These are phyloP conservation scores for Termitomyces sp. DNA, from an alignment of 768 basidiomycete genomes.

Conservation along the genomic window DNA sequence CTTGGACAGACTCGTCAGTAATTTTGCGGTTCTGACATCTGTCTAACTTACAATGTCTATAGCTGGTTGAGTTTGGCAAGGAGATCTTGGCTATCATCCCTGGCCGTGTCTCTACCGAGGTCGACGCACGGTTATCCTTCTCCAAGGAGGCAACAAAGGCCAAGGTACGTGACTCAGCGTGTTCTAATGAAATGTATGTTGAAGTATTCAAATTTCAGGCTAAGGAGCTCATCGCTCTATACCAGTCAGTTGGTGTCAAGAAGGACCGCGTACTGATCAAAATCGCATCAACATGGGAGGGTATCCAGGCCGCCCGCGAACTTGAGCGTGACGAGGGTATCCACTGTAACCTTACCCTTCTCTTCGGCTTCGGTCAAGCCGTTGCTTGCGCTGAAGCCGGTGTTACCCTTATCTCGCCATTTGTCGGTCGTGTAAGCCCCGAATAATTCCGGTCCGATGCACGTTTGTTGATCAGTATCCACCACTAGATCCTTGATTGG, in stretches of 20 bases:
- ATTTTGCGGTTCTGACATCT: neutral
- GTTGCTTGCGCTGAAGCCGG: conserved; percentile 98
- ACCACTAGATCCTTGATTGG: conserved; percentile 91
- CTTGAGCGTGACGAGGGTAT: conserved; percentile 91
- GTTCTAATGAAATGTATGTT: neutral
- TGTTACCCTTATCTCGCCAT: conserved; percentile 98
- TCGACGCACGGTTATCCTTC: conserved; percentile 96
- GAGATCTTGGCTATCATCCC: conserved; percentile 95
- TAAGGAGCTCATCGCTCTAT: conserved; percentile 88
- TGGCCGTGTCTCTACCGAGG: conserved; percentile 98
- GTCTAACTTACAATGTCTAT: conserved; percentile 3
- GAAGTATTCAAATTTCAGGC: conserved; percentile 40
- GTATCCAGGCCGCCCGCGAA: conserved; percentile 97
- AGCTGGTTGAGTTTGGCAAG: conserved; percentile 98
- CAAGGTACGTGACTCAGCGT: conserved; percentile 48
- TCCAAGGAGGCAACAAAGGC: conserved; percentile 90
- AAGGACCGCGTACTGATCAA: conserved; percentile 98
- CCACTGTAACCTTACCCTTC: conserved; percentile 98
- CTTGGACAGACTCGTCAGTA: conserved; percentile 82
- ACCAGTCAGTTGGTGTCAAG: conserved; percentile 89
- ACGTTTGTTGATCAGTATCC: conserved; percentile 12
- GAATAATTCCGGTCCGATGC: conserved; percentile 13
- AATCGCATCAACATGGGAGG: conserved; percentile 99
- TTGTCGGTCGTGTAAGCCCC: conserved; percentile 88
- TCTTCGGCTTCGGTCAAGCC: conserved; percentile 98